phyloP scores from a whole-genome alignment of 1,139 yeast genomes.

The Lodderomyces beijingensis region DNA sequence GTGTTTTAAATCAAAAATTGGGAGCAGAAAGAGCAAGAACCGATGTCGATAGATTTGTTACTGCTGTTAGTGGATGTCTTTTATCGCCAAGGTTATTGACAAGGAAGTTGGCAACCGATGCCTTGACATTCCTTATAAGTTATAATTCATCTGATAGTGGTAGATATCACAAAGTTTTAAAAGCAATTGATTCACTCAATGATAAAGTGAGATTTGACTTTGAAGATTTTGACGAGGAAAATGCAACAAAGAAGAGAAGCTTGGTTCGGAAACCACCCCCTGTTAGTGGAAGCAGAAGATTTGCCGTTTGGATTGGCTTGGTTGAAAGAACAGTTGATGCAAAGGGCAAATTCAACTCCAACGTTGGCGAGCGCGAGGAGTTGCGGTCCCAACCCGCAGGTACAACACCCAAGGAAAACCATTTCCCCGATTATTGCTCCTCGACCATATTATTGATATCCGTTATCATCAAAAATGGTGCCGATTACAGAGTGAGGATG shows the following conservation, averaged over 20 bases:
- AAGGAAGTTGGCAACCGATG: slow-evolving; percentile 76
- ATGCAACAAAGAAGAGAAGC: slow-evolving; percentile 13
- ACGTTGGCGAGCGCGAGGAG: slow-evolving; percentile 94
- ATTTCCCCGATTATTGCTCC: slow-evolving; percentile 73
- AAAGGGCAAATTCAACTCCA: slow-evolving; percentile 77
- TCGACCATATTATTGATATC: slow-evolving; percentile 76
- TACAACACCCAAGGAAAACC: slow-evolving; percentile 45
- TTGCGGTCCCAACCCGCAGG: slow-evolving; percentile 46
- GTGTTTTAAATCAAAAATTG: slow-evolving; percentile 46
- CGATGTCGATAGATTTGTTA: slow-evolving; percentile 38
- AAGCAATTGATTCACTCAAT: slow-evolving; percentile 60
- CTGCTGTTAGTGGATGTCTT: slow-evolving; percentile 43
- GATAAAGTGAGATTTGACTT: slow-evolving; percentile 58
- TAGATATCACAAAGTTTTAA: slow-evolving; percentile 61
- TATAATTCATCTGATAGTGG: slow-evolving; percentile 33
- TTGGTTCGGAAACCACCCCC: slow-evolving; percentile 39
- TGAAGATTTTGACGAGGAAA: slow-evolving; percentile 15
- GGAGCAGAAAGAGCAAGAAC: slow-evolving; percentile 42
- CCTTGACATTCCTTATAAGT: slow-evolving; percentile 49
- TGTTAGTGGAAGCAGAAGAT: slow-evolving; percentile 48
- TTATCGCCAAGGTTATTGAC: slow-evolving; percentile 65
- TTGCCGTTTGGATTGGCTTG: slow-evolving; percentile 80
- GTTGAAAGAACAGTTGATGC: slow-evolving; percentile 79
- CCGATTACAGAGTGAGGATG: slow-evolving; percentile 63
- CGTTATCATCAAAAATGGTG: slow-evolving; percentile 63